A percentile compares a stretch with the other conserved stretches of the same genome.
Evolutionary conservation across 768 basidiomycete genomes (phyloP).

Genomic region (Panaeolus cyanescens): DNA sequence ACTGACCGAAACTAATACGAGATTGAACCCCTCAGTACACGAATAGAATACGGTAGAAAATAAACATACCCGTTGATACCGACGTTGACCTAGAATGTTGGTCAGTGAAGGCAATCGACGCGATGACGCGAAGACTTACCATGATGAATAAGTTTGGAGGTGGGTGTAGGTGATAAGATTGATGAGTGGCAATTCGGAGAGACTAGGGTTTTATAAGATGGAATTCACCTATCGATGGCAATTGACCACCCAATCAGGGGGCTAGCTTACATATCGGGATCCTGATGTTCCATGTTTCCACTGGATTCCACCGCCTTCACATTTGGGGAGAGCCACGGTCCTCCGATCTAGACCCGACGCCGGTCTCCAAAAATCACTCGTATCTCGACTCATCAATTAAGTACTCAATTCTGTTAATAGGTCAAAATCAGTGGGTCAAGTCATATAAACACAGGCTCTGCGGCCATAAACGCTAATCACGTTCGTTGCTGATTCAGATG

Average conservation of each 20-base stretch:
- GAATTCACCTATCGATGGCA: conserved; percentile 25
- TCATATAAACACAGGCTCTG: too few species aligned
- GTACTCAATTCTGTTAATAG: too few species aligned
- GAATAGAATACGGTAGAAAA: background rate
- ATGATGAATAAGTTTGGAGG: conserved; percentile 15
- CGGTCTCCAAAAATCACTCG: conserved; percentile 1
- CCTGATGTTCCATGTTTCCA: conserved; percentile 2
- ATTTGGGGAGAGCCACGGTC: conserved; percentile 10
- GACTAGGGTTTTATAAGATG: background rate
- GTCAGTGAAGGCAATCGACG: background rate
- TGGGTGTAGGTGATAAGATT: background rate
- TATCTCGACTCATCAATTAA: background rate
- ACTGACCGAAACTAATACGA: conserved; percentile 71
- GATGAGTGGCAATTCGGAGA: background rate
- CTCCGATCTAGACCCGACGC: conserved; percentile 16
- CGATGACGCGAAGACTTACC: conserved; percentile 14
- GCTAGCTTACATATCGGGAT: conserved; percentile 2
- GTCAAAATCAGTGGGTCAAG: too few species aligned
- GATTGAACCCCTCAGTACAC: conserved; percentile 9
- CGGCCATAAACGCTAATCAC: too few species aligned
- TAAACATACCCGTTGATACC: conserved; percentile 89
- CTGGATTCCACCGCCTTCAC: conserved; percentile 4
- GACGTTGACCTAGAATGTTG: conserved; percentile 65
- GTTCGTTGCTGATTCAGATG: too few species aligned
- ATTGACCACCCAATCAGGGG: background rate